A percentile compares a stretch with the other conserved stretches of the same genome.
phyloP scores from a whole-genome alignment of 2,329 filamentous ascomycete genomes.

The Akanthomyces dipterigenus region DNA sequence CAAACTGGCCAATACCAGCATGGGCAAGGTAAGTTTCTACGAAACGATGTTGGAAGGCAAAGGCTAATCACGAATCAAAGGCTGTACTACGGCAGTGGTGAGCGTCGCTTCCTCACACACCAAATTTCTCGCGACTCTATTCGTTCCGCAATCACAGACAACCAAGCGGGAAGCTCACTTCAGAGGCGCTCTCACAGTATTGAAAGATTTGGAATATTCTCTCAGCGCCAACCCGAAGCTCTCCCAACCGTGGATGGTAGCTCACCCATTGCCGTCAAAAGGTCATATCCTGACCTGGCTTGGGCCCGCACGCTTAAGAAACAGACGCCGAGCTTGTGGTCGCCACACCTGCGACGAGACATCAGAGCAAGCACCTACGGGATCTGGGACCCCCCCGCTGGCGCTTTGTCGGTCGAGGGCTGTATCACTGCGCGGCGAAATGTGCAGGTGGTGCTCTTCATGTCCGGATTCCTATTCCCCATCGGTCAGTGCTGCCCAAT shows the following conservation, averaged over 20 bases:
- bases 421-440: constrained; percentile 61
- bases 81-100: constrained; percentile 66
- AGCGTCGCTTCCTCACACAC: constrained; percentile 44
- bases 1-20: constrained; percentile 41
- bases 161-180: constrained; percentile 39
- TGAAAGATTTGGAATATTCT: constrained; percentile 41
- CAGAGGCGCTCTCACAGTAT: constrained; percentile 43
- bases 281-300: constrained; percentile 2
- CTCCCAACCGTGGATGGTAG: constrained; percentile 15
- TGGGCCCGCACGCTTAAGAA: constrained; percentile 30
- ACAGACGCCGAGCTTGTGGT: constrained; percentile 60
- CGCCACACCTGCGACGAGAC: constrained; percentile 63
- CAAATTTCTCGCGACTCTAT: constrained; percentile 39
- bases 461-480: constrained; percentile 70
- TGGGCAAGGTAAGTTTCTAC: constrained; percentile 43
- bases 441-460: constrained; percentile 67
- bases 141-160: constrained; percentile 40
- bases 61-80: constrained; percentile 26
- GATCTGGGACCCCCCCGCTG: constrained; percentile 67
- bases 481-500: constrained; percentile 45
- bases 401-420: constrained; percentile 57
- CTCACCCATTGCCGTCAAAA: not conserved
- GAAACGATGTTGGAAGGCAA: not conserved
- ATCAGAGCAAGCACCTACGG: constrained; percentile 51
- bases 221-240: constrained; percentile 36